phyloP scores from a whole-genome alignment of 2,329 filamentous ascomycete species.

The Arthrobotrys iridis region DNA sequence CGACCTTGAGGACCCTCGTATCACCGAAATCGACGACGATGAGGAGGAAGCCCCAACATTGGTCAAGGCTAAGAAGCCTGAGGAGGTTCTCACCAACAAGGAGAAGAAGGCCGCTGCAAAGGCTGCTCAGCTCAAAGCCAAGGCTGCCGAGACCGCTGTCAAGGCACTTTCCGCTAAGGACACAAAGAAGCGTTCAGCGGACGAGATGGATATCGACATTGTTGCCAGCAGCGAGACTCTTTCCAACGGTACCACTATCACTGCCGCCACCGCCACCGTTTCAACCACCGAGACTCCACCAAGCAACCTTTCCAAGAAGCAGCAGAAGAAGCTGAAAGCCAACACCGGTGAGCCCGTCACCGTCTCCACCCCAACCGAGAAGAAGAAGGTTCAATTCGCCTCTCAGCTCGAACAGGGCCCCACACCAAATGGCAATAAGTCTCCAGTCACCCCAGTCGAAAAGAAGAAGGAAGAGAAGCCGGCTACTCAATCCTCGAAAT shows the following conservation, averaged over 20 bases:
- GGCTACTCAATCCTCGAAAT: conserved; percentile 63
- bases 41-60: conserved; percentile 77
- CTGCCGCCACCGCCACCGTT: conserved; percentile 14
- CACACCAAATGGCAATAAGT: conserved; percentile 72
- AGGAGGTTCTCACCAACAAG: conserved; percentile 70
- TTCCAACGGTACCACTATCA: conserved; percentile 25
- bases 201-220: conserved; percentile 67
- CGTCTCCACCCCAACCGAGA: conserved; percentile 70
- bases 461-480: conserved; percentile 62
- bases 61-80: conserved; percentile 63
- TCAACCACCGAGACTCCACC: conserved; percentile 60
- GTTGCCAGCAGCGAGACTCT: conserved; percentile 66
- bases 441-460: conserved; percentile 46
- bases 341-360: conserved; percentile 89
- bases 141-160: conserved; percentile 64
- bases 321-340: conserved; percentile 98
- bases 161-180: conserved; percentile 66
- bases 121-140: conserved; percentile 65
- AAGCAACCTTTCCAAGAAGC: conserved; percentile 89
- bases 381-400: conserved; percentile 98
- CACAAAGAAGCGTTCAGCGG: conserved; percentile 94
- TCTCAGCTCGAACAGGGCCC: conserved; percentile 99
- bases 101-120: conserved; percentile 63
- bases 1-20: conserved; percentile 78
- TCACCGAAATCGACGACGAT: conserved; percentile 72